Evolutionary conservation across 2,329 filamentous ascomycete genomes (phyloP).

Genomic region (Xylariaceae sp.): DNA sequence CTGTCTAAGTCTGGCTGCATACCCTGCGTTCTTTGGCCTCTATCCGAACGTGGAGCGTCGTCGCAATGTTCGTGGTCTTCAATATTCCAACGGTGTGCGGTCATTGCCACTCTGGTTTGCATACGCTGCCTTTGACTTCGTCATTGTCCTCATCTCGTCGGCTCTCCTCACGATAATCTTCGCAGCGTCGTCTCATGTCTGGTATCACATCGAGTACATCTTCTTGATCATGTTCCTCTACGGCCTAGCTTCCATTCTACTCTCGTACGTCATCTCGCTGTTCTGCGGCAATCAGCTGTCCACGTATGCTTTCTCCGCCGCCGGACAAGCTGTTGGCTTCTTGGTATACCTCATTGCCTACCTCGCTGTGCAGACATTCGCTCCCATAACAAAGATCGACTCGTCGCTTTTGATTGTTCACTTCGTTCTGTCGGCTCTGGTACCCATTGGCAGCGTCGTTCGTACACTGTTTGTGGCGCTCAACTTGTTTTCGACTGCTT

Average conservation of each 20-base stretch:
- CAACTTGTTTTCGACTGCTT: conserved; percentile 79
- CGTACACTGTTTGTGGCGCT: conserved; percentile 70
- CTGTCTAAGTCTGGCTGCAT: conserved; percentile 69
- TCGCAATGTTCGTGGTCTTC: conserved; percentile 71
- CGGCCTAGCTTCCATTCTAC: conserved; percentile 68
- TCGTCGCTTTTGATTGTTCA: conserved; percentile 62
- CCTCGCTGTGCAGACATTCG: conserved; percentile 67
- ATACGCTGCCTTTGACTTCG: conserved; percentile 75
- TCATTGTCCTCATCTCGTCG: conserved; percentile 62
- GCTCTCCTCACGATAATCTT: conserved; percentile 66
- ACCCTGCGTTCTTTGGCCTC: conserved; percentile 80
- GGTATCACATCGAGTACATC: conserved; percentile 75
- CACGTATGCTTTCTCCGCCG: conserved; percentile 77
- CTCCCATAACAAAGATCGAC: conserved; percentile 65
- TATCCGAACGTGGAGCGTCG: conserved; percentile 84
- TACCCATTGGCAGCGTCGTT: conserved; percentile 71
- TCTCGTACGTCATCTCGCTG: conserved; percentile 77
- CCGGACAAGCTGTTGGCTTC: conserved; percentile 67
- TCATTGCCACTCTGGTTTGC: conserved; percentile 79
- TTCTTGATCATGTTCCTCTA: conserved; percentile 79
- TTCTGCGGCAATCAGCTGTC: conserved; percentile 74
- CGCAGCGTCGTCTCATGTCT: conserved; percentile 56
- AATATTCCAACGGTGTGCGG: conserved; percentile 88
- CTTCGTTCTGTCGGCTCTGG: conserved; percentile 67
- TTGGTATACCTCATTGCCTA: conserved; percentile 68